A percentile compares a stretch with the other conserved stretches of the same genome.
These are phyloP conservation scores for Erigeron canadensis DNA, from an alignment of 129 eudicot genomes.

Conservation along the genomic window DNA sequence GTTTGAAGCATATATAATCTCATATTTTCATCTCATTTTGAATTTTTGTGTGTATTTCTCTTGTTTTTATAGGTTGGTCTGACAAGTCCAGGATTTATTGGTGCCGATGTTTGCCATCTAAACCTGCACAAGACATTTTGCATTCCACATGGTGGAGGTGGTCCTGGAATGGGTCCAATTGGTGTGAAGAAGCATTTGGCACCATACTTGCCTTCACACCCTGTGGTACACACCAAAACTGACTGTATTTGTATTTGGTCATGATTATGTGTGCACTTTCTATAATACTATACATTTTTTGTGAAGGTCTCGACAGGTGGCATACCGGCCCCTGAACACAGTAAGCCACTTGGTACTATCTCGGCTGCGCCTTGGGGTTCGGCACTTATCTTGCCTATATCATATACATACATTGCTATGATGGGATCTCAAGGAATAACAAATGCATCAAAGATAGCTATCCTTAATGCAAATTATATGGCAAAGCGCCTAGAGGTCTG, in stretches of 20 bases:
- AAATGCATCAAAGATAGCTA: constrained; percentile 96
- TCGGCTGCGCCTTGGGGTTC: constrained; percentile 99
- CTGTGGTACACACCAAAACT: constrained; percentile 63
- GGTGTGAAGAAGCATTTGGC: constrained; percentile 97
- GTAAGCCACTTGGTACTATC: constrained; percentile 88
- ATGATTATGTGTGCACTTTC: neutral
- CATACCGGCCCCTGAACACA: constrained; percentile 72
- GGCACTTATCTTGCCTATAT: constrained; percentile 96
- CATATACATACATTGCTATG: constrained; percentile 98
- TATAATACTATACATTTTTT: constrained; percentile 13
- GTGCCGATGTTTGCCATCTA: constrained; percentile 99
- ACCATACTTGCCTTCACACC: constrained; percentile 94
- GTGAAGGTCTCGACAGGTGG: constrained; percentile 85
- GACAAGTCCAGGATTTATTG: constrained; percentile 95
- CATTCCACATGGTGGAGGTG: constrained; percentile 99
- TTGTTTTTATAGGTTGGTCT: constrained; percentile 69
- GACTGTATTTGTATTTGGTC: neutral
- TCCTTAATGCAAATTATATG: constrained; percentile 95
- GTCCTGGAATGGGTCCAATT: constrained; percentile 99
- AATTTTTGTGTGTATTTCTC: neutral
- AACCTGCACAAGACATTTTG: constrained; percentile 97
- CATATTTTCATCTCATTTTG: neutral
- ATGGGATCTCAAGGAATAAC: constrained; percentile 96
- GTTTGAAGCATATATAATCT: neutral
- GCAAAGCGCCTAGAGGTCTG: constrained; percentile 96